These are phyloP conservation scores for Paraurostyla sp. DNA, from an alignment of 73 alveolate species.

Conservation along the genomic window DNA sequence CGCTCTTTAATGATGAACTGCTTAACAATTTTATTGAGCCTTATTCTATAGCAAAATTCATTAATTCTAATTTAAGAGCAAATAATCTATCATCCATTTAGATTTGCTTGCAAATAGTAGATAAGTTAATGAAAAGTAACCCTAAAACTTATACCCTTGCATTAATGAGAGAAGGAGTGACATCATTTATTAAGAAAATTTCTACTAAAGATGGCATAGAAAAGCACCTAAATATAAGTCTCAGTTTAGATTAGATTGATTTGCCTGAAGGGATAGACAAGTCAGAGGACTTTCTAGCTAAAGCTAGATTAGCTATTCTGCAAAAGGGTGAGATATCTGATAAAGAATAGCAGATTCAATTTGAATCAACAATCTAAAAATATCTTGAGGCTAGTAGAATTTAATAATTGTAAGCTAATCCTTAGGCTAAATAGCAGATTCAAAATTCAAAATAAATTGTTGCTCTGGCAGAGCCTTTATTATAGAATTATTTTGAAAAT, in stretches of 20 bases:
- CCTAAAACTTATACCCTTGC: conserved; percentile 53
- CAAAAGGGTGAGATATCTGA: conserved; percentile 23
- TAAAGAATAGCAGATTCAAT: background rate
- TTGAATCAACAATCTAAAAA: conserved; percentile 9
- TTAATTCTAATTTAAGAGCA: conserved; percentile 11
- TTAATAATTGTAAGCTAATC: background rate
- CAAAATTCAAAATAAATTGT: background rate
- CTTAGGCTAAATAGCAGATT: background rate
- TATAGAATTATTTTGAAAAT: conserved; percentile 29
- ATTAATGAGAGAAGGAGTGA: conserved; percentile 68
- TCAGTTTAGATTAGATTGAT: background rate
- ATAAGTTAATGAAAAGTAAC: conserved; percentile 41
- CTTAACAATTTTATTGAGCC: conserved; percentile 66
- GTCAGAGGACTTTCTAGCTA: conserved; percentile 20
- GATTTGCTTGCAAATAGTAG: conserved; percentile 52
- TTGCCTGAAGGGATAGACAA: conserved; percentile 9
- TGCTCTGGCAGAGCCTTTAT: background rate
- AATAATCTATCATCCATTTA: conserved; percentile 44
- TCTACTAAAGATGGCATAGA: conserved; percentile 17
- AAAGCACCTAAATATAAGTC: background rate
- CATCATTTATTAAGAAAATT: conserved; percentile 8
- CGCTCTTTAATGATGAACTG: conserved; percentile 58
- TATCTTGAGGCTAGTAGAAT: background rate
- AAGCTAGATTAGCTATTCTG: conserved; percentile 55
- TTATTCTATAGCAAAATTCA: conserved; percentile 56